A percentile compares a stretch with the other conserved stretches of the same genome.
phyloP scores from a whole-genome alignment of 768 basidiomycete species.

The Collybia nuda region DNA sequence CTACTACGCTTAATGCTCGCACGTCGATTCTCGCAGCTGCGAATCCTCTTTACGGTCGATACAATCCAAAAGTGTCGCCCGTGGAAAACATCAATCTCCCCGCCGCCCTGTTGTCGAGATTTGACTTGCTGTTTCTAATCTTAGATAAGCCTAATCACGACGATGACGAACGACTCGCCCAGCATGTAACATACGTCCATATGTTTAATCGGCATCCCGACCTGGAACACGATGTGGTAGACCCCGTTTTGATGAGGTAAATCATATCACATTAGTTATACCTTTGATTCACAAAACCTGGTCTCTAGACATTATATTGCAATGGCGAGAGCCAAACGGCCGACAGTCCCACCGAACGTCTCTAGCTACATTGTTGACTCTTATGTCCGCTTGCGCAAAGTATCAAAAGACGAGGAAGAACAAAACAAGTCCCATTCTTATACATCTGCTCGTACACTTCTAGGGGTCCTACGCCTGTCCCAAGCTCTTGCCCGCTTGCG shows the following conservation, averaged over 20 bases:
- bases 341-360: conserved; percentile 85
- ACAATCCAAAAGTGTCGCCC: conserved; percentile 96
- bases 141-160: conserved; percentile 94
- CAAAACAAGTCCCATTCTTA: conserved; percentile 90
- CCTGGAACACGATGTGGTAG: conserved; percentile 80
- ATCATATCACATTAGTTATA: conserved; percentile 12
- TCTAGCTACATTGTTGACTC: conserved; percentile 94
- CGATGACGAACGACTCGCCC: conserved; percentile 93
- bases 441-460: conserved; percentile 93
- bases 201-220: conserved; percentile 93
- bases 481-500: conserved; percentile 94
- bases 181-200: conserved; percentile 97
- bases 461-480: conserved; percentile 90
- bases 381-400: conserved; percentile 93
- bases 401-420: conserved; percentile 87
- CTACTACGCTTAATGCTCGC: conserved; percentile 95
- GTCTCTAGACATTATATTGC: conserved; percentile 88
- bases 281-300: conserved; percentile 6
- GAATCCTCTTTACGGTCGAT: conserved; percentile 96
- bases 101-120: conserved; percentile 92
- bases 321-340: conserved; percentile 81
- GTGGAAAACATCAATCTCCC: conserved; percentile 99
- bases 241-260: conserved; percentile 87
- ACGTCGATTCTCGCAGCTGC: conserved; percentile 98
- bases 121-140: conserved; percentile 95